A percentile compares a stretch with the other conserved stretches of the same genome.
phyloP scores from a whole-genome alignment of 495 filamentous ascomycete genomes.

The Mycothermus thermophilus region DNA sequence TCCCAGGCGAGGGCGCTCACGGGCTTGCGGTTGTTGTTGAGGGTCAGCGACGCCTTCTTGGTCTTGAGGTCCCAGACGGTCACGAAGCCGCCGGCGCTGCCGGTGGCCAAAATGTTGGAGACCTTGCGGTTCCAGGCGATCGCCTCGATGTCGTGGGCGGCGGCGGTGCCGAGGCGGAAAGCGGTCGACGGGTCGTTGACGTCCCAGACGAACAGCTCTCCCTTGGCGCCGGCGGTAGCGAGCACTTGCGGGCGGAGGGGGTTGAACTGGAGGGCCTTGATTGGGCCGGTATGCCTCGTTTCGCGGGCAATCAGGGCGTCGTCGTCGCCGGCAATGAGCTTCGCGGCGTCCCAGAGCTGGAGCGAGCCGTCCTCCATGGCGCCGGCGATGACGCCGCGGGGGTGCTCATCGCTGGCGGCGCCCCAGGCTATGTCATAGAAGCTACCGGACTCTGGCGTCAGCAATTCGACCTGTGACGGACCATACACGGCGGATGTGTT shows the following conservation, averaged over 20 bases:
- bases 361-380: constrained; percentile 94
- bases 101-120: constrained; percentile 87
- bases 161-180: constrained; percentile 74
- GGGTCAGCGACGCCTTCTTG: constrained; percentile 86
- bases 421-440: constrained; percentile 98
- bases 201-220: constrained; percentile 93
- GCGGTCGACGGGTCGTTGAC: constrained; percentile 77
- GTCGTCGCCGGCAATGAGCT: constrained; percentile 53
- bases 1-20: constrained; percentile 97
- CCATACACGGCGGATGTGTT: too few species aligned
- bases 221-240: constrained; percentile 84
- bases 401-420: constrained; percentile 57
- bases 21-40: constrained; percentile 90
- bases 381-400: constrained; percentile 80
- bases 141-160: constrained; percentile 91
- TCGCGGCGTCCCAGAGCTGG: constrained; percentile 88
- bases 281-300: constrained; percentile 83
- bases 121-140: constrained; percentile 99
- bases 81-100: constrained; percentile 86
- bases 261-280: constrained; percentile 97
- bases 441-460: too few species aligned
- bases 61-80: constrained; percentile 98
- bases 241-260: constrained; percentile 82
- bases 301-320: constrained; percentile 71
- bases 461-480: too few species aligned